A percentile compares a stretch with the other conserved stretches of the same genome.
phyloP scores from a whole-genome alignment of 83 land plant species.

The Picea mariana region DNA sequence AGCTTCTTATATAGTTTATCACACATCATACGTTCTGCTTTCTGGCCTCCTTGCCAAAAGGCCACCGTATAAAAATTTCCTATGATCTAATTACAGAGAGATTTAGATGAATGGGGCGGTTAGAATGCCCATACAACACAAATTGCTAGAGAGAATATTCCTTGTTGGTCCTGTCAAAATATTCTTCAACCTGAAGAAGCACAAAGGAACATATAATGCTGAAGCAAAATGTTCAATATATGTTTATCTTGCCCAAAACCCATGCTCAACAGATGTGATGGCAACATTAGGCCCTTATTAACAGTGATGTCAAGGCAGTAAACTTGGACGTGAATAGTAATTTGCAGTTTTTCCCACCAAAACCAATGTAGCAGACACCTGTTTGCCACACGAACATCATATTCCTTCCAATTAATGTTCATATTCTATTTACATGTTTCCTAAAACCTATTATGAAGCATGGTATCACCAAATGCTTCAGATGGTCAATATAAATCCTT shows the following conservation, averaged over 20 bases:
- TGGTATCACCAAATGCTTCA: background rate
- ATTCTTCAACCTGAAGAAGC: conserved; percentile 4
- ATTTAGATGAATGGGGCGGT: background rate
- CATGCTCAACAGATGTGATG: conserved; percentile 2
- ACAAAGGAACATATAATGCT: background rate
- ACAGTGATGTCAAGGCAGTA: background rate
- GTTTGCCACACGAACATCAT: background rate
- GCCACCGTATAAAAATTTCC: background rate
- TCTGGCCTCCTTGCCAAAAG: background rate
- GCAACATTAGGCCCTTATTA: background rate
- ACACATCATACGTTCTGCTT: background rate
- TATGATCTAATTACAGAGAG: background rate
- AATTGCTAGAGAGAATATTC: background rate
- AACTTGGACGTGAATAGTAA: background rate
- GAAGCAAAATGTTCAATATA: background rate
- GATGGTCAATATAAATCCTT: background rate
- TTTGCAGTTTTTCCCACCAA: background rate
- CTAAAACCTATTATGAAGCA: conserved; percentile 7
- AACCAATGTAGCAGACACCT: background rate
- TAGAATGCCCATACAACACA: background rate
- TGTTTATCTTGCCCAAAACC: background rate
- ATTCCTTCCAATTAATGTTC: conserved; percentile 4
- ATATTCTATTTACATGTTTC: conserved; percentile 8
- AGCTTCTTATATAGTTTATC: background rate
- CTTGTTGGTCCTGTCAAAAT: background rate